These are phyloP conservation scores for Dactylellina cionopaga DNA, from an alignment of 2,329 filamentous ascomycete genomes.

Conservation along the genomic window DNA sequence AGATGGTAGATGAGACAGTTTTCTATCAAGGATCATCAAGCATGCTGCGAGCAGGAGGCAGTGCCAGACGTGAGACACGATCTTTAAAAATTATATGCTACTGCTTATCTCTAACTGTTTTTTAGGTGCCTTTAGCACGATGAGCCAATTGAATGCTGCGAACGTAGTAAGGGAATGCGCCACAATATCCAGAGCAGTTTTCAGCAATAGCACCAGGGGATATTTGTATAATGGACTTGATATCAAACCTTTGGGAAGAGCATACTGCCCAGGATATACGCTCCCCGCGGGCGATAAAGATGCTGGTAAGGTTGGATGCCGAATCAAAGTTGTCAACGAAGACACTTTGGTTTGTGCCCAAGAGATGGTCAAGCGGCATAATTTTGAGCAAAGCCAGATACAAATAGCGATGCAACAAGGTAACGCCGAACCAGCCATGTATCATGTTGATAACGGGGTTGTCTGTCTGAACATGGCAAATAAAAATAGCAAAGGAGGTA, in stretches of 20 bases:
- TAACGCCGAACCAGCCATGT: conserved; percentile 48
- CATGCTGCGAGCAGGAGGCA: conserved; percentile 27
- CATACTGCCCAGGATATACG: conserved; percentile 63
- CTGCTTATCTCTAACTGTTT: neutral
- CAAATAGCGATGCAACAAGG: conserved; percentile 37
- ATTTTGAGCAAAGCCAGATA: conserved; percentile 57
- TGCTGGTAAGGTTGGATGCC: conserved; percentile 56
- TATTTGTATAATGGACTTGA: conserved; percentile 44
- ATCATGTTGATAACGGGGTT: conserved; percentile 61
- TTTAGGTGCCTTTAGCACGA: neutral
- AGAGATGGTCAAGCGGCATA: conserved; percentile 57
- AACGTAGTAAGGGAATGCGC: conserved; percentile 4
- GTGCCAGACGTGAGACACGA: conserved; percentile 2
- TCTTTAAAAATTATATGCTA: neutral
- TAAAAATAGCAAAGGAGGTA: conserved; percentile 66
- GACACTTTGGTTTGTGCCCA: conserved; percentile 71
- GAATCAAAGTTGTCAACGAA: conserved; percentile 67
- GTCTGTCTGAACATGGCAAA: conserved; percentile 75
- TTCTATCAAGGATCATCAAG: conserved; percentile 31
- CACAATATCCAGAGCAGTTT: conserved; percentile 19
- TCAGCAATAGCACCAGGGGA: conserved; percentile 8
- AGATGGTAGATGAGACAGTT: neutral
- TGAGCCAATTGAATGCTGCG: conserved; percentile 1
- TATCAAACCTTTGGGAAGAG: conserved; percentile 59
- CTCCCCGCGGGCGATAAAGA: conserved; percentile 57